Evolutionary conservation across 495 filamentous ascomycete genomes (phyloP).

Genomic region (Neurospora africana): DNA sequence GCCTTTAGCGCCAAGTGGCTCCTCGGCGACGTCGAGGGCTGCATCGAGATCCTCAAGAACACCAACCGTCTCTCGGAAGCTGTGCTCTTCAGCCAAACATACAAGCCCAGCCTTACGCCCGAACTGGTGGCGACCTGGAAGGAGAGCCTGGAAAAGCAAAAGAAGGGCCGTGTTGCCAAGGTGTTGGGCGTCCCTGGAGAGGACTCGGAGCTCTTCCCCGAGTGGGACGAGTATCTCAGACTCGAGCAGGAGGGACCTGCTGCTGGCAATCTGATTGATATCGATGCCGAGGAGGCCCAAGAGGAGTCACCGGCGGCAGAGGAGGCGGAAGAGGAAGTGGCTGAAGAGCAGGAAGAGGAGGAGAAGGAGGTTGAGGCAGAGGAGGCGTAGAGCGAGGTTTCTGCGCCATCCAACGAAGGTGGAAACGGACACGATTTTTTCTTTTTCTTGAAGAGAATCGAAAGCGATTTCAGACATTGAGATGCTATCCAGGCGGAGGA

Average conservation of each 20-base stretch:
- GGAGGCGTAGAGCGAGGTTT: neutral
- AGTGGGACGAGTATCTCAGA: slow-evolving; percentile 83
- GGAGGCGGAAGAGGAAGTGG: slow-evolving; percentile 4
- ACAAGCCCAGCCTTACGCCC: slow-evolving; percentile 69
- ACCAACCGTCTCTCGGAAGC: slow-evolving; percentile 76
- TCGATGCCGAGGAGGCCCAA: slow-evolving; percentile 13
- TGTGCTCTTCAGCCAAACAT: slow-evolving; percentile 85
- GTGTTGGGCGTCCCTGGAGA: slow-evolving; percentile 74
- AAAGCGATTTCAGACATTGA: neutral
- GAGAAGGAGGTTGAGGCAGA: slow-evolving; percentile 10
- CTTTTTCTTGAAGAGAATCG: slow-evolving; percentile 5
- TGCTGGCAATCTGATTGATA: slow-evolving; percentile 38
- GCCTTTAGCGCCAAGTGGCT: slow-evolving; percentile 88
- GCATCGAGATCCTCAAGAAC: slow-evolving; percentile 66
- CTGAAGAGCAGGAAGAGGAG: slow-evolving; percentile 5
- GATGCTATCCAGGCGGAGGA: neutral
- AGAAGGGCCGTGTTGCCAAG: slow-evolving; percentile 74
- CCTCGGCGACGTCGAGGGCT: slow-evolving; percentile 68
- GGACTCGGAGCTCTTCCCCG: slow-evolving; percentile 87
- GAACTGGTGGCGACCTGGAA: slow-evolving; percentile 73
- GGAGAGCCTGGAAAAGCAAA: slow-evolving; percentile 59
- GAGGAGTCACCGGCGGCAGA: slow-evolving; percentile 6
- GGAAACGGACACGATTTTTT: neutral
- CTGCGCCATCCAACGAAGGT: neutral
- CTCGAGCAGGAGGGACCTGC: slow-evolving; percentile 59